A percentile compares a stretch with the other conserved stretches of the same genome.
These are phyloP conservation scores for Phytophthora tubulina DNA, from an alignment of 352 stramenopile genomes.

Conservation along the genomic window DNA sequence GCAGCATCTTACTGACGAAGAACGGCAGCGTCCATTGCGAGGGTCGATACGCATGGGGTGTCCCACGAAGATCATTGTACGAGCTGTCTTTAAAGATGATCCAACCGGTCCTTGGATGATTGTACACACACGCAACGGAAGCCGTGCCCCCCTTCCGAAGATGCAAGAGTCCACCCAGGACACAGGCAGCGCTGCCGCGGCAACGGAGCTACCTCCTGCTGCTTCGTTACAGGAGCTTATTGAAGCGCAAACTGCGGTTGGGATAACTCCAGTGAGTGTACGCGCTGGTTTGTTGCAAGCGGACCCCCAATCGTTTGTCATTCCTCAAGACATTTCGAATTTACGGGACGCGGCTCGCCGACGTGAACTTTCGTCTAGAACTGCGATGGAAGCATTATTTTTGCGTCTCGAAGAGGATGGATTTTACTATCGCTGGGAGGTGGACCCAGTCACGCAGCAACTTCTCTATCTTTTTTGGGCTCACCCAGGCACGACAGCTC, in stretches of 20 bases:
- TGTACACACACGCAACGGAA: not conserved
- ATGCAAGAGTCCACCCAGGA: not conserved
- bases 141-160: not conserved
- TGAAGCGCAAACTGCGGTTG: not conserved
- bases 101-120: not conserved
- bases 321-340: not conserved
- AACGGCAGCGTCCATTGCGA: not conserved
- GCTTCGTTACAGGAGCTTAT: not conserved
- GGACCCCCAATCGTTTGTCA: not conserved
- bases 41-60: not conserved
- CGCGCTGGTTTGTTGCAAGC: not conserved
- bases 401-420: too few species aligned
- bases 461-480: not conserved
- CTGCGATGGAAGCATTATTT: not conserved
- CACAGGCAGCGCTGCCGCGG: not conserved
- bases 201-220: not conserved
- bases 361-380: not conserved
- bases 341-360: not conserved
- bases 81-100: not conserved
- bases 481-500: not conserved
- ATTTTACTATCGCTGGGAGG: not conserved
- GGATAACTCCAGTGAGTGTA: not conserved
- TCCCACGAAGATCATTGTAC: not conserved
- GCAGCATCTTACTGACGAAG: not conserved
- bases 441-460: not conserved